Evolutionary conservation across 2,329 filamentous ascomycete genomes (phyloP), one percentile per base, ranked within the genome.

Genomic region (Harringtonia aguacate): DNA sequence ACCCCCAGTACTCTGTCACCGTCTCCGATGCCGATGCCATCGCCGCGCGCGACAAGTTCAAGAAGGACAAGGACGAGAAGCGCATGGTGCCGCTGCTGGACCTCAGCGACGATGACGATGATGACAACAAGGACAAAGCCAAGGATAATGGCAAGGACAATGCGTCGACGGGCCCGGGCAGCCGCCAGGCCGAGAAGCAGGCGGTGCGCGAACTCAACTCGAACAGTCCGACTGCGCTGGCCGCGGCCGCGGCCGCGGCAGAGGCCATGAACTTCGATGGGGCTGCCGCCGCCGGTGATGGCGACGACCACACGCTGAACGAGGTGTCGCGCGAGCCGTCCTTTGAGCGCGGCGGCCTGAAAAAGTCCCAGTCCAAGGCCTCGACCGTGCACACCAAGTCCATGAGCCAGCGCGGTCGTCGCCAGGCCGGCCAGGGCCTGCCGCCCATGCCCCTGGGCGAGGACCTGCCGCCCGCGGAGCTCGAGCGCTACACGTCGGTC

Each of bases 1-100:
- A 94, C 62, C 89, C 89, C 1, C 69, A 78, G 7, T 95, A 92
- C 68, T 83, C 81, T 17, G 89, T 95, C 18, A 61, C 81, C 8
- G 81, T 95, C 41, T 69, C 76, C 3, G 82, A 90, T 50, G 66
- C 74, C 0, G 75, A 79, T 52, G 88, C 87, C 7, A 64, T 70
- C 24, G 65, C 71, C 30, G 79, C 79, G 43, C 77, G 84, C 43
- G 70, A 79, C 3, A 70, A 74, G 43, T 72, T 75, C 29, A 68
- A 68, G 2, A 37, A 74, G 45, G 68, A 69, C 2, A 82, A 84
- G 57, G 79, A 86, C 48, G 76, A 70, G 5, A 69, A 67, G 43
- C 79, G 86, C 29, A 63, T 94, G 55, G 67, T 84, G 7, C 82
- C 84, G 2, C 39, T 46, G 18, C n/a, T 34, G 13, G 39, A 45